Conservation (phyloP, 2,329 filamentous ascomycete species). For the Scytalidium sp. region DNA sequence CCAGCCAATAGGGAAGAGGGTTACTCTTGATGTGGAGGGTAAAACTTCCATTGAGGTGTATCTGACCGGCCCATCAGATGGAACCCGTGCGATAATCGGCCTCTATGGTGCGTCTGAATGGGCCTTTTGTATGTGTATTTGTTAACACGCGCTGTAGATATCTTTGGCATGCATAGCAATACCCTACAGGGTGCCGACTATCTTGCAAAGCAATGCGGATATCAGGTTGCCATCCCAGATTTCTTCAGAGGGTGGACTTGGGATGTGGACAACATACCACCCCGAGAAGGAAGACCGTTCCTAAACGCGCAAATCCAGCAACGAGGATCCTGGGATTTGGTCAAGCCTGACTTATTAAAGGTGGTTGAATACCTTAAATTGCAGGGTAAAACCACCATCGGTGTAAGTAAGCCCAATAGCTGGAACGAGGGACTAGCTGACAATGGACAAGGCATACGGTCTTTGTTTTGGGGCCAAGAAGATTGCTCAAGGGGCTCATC, state of each 20-base stretch:
- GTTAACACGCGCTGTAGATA: not conserved
- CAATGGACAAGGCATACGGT: not conserved
- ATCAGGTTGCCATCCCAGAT: constrained; percentile 2
- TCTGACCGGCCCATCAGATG: not conserved
- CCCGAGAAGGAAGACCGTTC: constrained; percentile 1
- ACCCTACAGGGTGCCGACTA: constrained; percentile 2
- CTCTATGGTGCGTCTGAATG: not conserved
- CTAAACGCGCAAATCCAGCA: constrained; percentile 5
- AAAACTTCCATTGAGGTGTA: not conserved
- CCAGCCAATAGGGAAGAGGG: not conserved
- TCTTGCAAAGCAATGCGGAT: not conserved
- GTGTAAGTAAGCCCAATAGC: not conserved
- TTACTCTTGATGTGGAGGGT: not conserved
- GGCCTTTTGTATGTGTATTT: not conserved
- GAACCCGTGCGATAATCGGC: not conserved
- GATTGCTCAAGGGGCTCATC: not conserved
- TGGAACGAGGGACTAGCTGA: not conserved
- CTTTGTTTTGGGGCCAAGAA: not conserved
- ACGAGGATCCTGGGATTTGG: constrained; percentile 5
- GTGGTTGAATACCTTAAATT: not conserved
- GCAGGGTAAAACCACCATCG: not conserved
- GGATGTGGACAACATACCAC: constrained; percentile 2
- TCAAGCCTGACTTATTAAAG: not conserved
- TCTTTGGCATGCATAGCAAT: constrained; percentile 5
- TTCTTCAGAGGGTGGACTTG: constrained; percentile 7